These are phyloP conservation scores for Talaromyces piceae DNA, from an alignment of 2,329 filamentous ascomycete species.

Conservation along the genomic window DNA sequence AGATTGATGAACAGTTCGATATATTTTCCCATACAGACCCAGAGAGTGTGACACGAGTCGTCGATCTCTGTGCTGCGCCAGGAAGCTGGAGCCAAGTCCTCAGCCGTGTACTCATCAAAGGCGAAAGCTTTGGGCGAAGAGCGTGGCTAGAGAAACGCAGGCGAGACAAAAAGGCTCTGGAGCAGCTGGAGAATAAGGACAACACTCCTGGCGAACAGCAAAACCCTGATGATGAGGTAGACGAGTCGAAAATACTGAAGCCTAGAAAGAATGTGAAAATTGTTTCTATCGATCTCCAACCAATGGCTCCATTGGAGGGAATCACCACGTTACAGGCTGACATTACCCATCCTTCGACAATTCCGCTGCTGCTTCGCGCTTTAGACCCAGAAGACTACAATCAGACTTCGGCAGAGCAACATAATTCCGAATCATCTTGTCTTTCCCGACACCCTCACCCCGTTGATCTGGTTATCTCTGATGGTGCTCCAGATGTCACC, in stretches of 20 bases:
- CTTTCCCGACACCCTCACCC: slow-evolving; percentile 56
- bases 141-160: slow-evolving; percentile 83
- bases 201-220: slow-evolving; percentile 17
- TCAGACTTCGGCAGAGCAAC: neutral
- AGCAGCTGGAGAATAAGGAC: slow-evolving; percentile 15
- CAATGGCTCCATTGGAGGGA: slow-evolving; percentile 86
- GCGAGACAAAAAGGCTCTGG: slow-evolving; percentile 38
- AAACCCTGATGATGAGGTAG: slow-evolving; percentile 22
- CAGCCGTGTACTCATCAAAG: slow-evolving; percentile 85
- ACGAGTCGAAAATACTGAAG: slow-evolving; percentile 26
- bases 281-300: slow-evolving; percentile 90
- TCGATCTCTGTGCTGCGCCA: slow-evolving; percentile 91
- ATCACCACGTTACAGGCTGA: slow-evolving; percentile 90
- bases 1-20: slow-evolving; percentile 94
- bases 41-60: slow-evolving; percentile 76
- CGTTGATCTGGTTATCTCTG: slow-evolving; percentile 89
- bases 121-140: slow-evolving; percentile 77
- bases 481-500: slow-evolving; percentile 93
- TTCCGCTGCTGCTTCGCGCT: slow-evolving; percentile 77
- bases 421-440: slow-evolving; percentile 24
- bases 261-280: slow-evolving; percentile 75
- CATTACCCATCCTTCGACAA: slow-evolving; percentile 93
- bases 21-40: slow-evolving; percentile 60
- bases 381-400: slow-evolving; percentile 64
- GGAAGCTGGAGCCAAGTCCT: slow-evolving; percentile 97